phyloP scores from a whole-genome alignment of 441 rosid species.

The Populus tomentosa region DNA sequence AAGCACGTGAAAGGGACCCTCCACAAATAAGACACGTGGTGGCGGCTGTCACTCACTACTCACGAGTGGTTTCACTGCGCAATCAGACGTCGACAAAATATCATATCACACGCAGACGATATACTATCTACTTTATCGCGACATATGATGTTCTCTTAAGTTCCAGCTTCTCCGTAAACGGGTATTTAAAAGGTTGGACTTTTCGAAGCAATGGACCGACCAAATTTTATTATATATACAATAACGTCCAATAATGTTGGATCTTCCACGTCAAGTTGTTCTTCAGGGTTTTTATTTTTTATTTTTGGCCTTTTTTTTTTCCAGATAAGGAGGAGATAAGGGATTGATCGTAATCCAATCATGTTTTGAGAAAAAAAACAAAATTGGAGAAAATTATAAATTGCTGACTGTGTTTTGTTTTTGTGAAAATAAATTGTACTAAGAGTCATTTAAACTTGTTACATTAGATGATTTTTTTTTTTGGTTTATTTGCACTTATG shows the following conservation, averaged over 20 bases:
- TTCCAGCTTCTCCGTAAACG: slow-evolving; percentile 30
- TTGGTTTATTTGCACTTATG: no score
- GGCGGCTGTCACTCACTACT: slow-evolving; percentile 27
- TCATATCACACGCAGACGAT: neutral
- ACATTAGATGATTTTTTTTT: no score
- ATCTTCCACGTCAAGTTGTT: slow-evolving; percentile 6
- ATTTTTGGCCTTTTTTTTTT: no score
- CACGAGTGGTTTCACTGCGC: neutral
- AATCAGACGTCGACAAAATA: neutral
- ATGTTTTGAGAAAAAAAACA: neutral
- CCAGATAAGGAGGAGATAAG: neutral
- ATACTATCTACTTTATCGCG: slow-evolving; percentile 8
- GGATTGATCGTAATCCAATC: neutral
- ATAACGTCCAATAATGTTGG: slow-evolving; percentile 15
- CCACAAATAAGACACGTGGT: slow-evolving; percentile 30
- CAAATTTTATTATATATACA: neutral
- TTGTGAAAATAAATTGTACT: no score
- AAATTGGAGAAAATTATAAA: neutral
- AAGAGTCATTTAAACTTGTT: no score
- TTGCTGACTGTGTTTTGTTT: neutral
- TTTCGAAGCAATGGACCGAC: slow-evolving; percentile 4
- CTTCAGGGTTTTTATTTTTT: neutral
- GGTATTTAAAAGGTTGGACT: neutral
- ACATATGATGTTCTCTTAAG: neutral
- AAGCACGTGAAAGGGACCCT: slow-evolving; percentile 24